Conservation (phyloP, 192 early-diverging fungal species). For the Backusella circina region DNA sequence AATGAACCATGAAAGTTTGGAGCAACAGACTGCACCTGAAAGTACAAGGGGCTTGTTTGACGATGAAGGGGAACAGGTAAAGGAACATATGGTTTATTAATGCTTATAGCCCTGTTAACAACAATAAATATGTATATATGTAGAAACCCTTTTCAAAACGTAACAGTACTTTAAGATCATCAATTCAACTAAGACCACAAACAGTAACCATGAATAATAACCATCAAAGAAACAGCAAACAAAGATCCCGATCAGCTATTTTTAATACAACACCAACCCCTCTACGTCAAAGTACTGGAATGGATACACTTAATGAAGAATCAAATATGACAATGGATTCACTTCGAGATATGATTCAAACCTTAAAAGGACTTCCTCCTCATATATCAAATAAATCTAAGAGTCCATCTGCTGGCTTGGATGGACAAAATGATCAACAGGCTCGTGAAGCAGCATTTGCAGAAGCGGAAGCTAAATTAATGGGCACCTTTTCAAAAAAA, state of each 20-base stretch:
- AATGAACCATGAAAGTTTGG: conserved; percentile 18
- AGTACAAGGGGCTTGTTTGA: conserved; percentile 39
- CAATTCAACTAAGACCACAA: not conserved
- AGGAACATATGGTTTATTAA: not conserved
- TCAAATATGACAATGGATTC: conserved; percentile 40
- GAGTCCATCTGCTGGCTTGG: not conserved
- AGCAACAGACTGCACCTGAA: conserved; percentile 41
- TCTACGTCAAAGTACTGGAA: conserved; percentile 8
- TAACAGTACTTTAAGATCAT: not conserved
- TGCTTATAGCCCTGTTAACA: not conserved
- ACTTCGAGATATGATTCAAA: conserved; percentile 51
- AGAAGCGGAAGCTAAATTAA: conserved; percentile 39
- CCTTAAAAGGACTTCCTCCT: conserved; percentile 44
- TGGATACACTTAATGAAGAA: conserved; percentile 30
- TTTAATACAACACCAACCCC: conserved; percentile 7
- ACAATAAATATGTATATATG: not conserved
- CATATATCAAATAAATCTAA: not conserved
- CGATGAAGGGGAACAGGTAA: conserved; percentile 4
- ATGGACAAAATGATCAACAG: not conserved
- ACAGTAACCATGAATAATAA: not conserved
- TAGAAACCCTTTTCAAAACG: not conserved
- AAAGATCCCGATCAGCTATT: conserved; percentile 28
- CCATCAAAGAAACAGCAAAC: not conserved
- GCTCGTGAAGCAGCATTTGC: conserved; percentile 34
- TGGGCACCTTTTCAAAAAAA: conserved; percentile 29